Base-by-base conservation (phyloP, 1,284 basidiomycete species). In the Sporisorium graminicola region DNA sequence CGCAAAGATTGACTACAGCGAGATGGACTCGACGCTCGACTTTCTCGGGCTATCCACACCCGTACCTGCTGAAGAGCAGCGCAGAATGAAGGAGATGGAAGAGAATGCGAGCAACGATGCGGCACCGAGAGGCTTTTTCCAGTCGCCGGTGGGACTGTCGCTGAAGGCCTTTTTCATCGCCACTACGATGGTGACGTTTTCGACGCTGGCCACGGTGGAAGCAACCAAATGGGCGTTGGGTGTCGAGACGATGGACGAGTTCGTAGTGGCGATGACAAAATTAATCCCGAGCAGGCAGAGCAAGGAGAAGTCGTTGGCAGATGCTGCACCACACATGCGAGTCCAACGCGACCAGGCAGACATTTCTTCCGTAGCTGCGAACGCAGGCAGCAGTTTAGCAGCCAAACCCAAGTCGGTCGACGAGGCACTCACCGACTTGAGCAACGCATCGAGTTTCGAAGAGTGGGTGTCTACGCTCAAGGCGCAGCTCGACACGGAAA, bases 21-120 rank as follows among this genome's bases (percentile, higher is more conserved):
- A 76, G 40, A 76, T 76, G 74, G 74, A 76, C 31, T 67, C 64
- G 9, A 76, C 74, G 5, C 65, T 76, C 18, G 74, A 76, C 54
- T 76, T 76, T 20, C 51, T 76, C 22, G 74, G 74, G 14, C 64
- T 76, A 6, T 71, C 74, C 3, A 54, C 68, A 1, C 68, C 74
- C 5, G 55, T 65, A 1, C 68, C 74, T 3, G 46, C 47, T 3
- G 68, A 68, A 10, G 74, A 76, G 50, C 68, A 76, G 35, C 57
- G 42, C 4, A 27, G 73, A 10, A 20, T 71, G 42, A 51, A 60
- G 33, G 64, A 52, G n/a, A 27, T 62, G 2, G 71, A 68, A 42
- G 37, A 61, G 20, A 26, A 44, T 26, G 56, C 60, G 2, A 42
- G 18, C 26, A 27, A 16, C 46, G 57, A 66, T 4, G 4, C 43